Evolutionary conservation across 2,329 filamentous ascomycete species (phyloP), one percentile per base, ranked within the genome.

Genomic region (Sporothrix mexicana): DNA sequence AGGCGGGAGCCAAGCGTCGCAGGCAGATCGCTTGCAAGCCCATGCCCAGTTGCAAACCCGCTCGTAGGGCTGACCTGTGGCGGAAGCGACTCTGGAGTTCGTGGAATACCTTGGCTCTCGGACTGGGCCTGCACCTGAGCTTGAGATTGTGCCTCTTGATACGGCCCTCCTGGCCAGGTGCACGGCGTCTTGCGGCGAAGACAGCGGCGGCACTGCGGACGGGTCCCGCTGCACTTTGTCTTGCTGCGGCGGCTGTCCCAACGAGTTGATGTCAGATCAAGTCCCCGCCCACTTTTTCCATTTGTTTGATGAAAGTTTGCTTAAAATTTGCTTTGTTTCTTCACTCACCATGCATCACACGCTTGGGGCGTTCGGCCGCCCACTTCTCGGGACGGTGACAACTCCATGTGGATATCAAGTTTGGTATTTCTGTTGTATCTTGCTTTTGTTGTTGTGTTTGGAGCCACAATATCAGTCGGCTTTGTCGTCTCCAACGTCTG

Each of bases 231-330:
- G 62, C 71, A 72, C 10, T 67, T 57, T 10, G 67, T 69, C 47
- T 72, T 72, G 41, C 71, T 53, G 10, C 36, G 10, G 43, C 71
- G 71, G 62, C 71, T 72, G 66, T n/a, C 41, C 30, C 30, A 36
- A 36, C 4, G 7, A 36, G 30, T 36, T 4, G 30, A 36, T 36
- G 30, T 36, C 30, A 36, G 30, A 5, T 30, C 30, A 30, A 3
- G 30, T 5, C 30, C 30, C 2, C 30, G 5, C 3, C 2, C 30
- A 30, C 30, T 5, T 30, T 30, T 30, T 30, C 30, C 30, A 30
- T 30, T 30, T 30, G 30, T 30, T 30, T 36, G 30, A 6, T 36
- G 4, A 36, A 5, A 53, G 20, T 12, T 4, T 17, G 23, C 62
- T 10, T 36, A 43, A n/a, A n/a, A 12, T n/a, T n/a, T n/a, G 2